phyloP scores from a whole-genome alignment of 2,329 filamentous ascomycete genomes.

The Pseudonectria buxi region DNA sequence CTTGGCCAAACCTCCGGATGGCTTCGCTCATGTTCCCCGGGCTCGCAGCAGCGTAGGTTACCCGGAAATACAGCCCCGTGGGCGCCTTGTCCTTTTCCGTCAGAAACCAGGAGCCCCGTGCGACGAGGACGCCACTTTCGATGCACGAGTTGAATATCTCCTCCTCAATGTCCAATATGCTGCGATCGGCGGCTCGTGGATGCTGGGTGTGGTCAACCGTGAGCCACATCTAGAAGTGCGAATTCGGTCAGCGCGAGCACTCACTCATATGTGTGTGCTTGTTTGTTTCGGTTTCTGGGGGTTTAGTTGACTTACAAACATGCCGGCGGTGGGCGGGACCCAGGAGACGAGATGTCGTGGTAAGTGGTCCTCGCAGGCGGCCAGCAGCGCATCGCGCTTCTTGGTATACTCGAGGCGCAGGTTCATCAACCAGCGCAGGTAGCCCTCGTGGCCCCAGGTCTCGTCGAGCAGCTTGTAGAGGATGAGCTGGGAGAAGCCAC shows the following conservation, averaged over 20 bases:
- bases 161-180: constrained; percentile 67
- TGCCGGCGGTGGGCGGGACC: constrained; percentile 75
- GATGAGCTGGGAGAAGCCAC: constrained; percentile 75
- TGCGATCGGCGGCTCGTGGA: constrained; percentile 47
- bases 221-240: constrained; percentile 58
- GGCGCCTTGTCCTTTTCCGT: constrained; percentile 58
- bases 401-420: constrained; percentile 74
- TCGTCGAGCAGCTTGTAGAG: constrained; percentile 89
- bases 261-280: too few relatives aligned
- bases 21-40: constrained; percentile 64
- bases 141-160: constrained; percentile 76
- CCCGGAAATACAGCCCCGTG: constrained; percentile 74
- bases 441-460: constrained; percentile 87
- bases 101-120: constrained; percentile 85
- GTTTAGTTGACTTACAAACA: constrained; percentile 67
- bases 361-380: constrained; percentile 72
- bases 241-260: neutral
- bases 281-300: too few relatives aligned
- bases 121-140: constrained; percentile 69
- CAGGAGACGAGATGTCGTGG: constrained; percentile 71
- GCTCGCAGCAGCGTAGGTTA: constrained; percentile 80
- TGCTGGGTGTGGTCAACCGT: constrained; percentile 60
- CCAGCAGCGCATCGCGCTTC: constrained; percentile 68
- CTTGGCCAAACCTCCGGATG: constrained; percentile 67
- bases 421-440: constrained; percentile 81